Base-by-base conservation (phyloP, 768 basidiomycete genomes). In the Xerocomus spinulosus region DNA sequence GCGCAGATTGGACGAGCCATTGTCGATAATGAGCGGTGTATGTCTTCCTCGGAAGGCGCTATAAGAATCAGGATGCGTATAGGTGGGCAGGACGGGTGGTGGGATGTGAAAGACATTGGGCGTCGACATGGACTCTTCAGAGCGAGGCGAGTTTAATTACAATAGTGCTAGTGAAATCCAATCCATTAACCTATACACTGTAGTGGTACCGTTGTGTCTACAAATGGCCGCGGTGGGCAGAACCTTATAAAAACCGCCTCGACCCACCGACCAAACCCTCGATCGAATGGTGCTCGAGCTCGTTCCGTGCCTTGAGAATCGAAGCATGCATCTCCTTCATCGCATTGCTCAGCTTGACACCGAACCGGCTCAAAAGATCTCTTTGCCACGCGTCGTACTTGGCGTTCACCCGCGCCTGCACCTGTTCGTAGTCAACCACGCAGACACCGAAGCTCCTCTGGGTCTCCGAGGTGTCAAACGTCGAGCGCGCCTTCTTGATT, bases 311-410 rank as follows among this genome's bases (percentile, higher is more conserved):
- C 71, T 97, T 96, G 55, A 89, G 68, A 50, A 99, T 93, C 25
- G 85, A 71, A 13, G 92, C 86, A 69, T 98, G 92, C 80, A 93
- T 92, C 69, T 98, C 95, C 76, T 94, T 94, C 92, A 99, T 97
- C 45, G 85, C 85, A 51, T 85, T 86, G 4, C 92, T 92, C 48
- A 99, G 77, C 73, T 96, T 97, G 51, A 81, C 79, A 4, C 96
- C 95, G 61, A 97, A 98, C 39, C 92, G 77, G 52, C 82, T 85
- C 55, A 97, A 73, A 51, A 99, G 92, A 58, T 99, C 96, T 51
- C 87, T 77, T 73, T 98, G 95, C 95, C 96, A 98, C 17, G 91
- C 75, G 64, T 98, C 96, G 66, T 99, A 99, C 73, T 97, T 98
- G 50, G 94, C 92, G 67, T 97, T 97, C 60, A 99, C 96, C 56